These are phyloP conservation scores for Lipomyces lipofer DNA, from an alignment of 805 yeast genomes.

Conservation along the genomic window DNA sequence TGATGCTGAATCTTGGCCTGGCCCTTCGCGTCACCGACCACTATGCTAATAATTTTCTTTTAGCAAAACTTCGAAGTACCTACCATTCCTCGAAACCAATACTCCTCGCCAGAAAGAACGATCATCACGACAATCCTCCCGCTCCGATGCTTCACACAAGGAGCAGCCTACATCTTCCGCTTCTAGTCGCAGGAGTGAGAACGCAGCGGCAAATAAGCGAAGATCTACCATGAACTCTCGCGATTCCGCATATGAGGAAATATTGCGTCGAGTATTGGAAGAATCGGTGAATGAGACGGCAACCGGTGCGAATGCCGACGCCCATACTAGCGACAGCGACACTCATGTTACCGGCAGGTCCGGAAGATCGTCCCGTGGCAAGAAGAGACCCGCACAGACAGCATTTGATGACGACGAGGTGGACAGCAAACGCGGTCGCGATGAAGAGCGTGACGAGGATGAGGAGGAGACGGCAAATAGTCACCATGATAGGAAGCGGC, in stretches of 20 bases:
- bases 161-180: neutral
- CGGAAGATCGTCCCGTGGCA: conserved; percentile 15
- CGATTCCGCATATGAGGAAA: conserved; percentile 41
- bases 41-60: neutral
- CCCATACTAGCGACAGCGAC: neutral
- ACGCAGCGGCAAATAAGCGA: conserved; percentile 29
- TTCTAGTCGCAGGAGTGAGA: conserved; percentile 6
- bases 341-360: conserved; percentile 2
- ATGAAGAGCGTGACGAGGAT: conserved; percentile 13
- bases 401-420: conserved; percentile 28
- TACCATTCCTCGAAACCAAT: conserved; percentile 44
- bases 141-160: neutral
- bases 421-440: conserved; percentile 25
- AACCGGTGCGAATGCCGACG: neutral
- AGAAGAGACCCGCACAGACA: conserved; percentile 25
- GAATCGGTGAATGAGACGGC: conserved; percentile 41
- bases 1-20: no score
- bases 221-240: conserved; percentile 40
- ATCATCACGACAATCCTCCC: conserved; percentile 1
- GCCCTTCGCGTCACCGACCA: no score
- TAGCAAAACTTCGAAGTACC: conserved; percentile 49
- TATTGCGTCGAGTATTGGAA: conserved; percentile 45
- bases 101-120: conserved; percentile 18
- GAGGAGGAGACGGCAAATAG: neutral
- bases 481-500: neutral